phyloP scores from a whole-genome alignment of 495 filamentous ascomycete species.

The Penicillium arizonense region DNA sequence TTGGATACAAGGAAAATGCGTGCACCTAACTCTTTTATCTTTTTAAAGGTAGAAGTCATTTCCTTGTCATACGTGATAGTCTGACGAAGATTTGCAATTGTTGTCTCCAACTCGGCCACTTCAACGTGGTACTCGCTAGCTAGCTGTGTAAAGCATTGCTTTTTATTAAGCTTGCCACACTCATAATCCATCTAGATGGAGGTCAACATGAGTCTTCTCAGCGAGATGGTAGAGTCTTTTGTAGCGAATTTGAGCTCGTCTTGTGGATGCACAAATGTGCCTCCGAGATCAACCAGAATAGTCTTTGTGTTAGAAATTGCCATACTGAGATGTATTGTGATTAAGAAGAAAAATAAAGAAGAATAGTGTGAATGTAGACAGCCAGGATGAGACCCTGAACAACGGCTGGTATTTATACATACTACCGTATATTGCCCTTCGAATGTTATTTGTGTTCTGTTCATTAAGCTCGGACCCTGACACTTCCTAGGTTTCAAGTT shows the following conservation, averaged over 20 bases:
- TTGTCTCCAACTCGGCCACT: neutral
- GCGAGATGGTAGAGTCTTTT: neutral
- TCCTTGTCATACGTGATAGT: neutral
- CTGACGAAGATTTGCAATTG: neutral
- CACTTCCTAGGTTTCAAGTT: too few species aligned
- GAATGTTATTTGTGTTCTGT: too few species aligned
- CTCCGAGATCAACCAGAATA: neutral
- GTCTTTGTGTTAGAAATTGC: too few species aligned
- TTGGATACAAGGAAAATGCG: constrained; percentile 20
- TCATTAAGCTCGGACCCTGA: too few species aligned
- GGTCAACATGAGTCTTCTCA: neutral
- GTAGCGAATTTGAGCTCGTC: neutral
- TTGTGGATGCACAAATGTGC: neutral
- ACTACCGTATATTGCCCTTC: too few species aligned
- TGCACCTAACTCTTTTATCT: neutral
- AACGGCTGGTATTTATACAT: too few species aligned
- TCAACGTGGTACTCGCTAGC: neutral
- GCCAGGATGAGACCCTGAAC: too few species aligned
- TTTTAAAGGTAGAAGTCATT: neutral
- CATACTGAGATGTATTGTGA: too few species aligned
- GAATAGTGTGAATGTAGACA: too few species aligned
- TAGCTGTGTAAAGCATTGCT: constrained; percentile 3
- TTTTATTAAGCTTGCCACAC: constrained; percentile 1
- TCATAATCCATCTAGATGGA: constrained; percentile 12
- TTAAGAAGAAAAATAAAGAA: too few species aligned